Conservation (phyloP, 2,329 filamentous ascomycete genomes). For the Gnomoniopsis smithogilvyi region DNA sequence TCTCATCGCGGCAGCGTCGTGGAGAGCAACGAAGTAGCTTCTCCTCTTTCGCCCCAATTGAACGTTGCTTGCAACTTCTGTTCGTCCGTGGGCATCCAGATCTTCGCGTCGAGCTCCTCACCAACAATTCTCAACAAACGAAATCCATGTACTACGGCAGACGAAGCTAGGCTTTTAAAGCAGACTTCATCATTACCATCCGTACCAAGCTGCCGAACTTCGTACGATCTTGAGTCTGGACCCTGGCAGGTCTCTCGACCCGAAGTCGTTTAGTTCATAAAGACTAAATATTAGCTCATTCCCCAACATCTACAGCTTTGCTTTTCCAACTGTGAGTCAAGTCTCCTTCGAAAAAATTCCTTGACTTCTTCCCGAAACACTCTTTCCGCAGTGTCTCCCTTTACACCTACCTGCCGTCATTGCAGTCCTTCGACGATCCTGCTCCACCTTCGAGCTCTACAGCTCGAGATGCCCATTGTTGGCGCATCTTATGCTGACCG, state of each 20-base stretch:
- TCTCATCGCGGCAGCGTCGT: not conserved
- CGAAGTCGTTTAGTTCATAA: constrained; percentile 9
- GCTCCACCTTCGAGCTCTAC: not conserved
- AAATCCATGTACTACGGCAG: constrained; percentile 8
- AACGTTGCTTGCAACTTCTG: constrained; percentile 5
- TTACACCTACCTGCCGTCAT: not conserved
- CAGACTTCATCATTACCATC: constrained; percentile 4
- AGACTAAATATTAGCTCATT: constrained; percentile 1
- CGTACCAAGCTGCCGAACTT: constrained; percentile 6
- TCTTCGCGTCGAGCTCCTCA: no score
- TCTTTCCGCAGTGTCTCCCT: not conserved
- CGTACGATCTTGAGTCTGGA: constrained; percentile 12
- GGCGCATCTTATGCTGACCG: constrained; percentile 5
- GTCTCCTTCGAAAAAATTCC: not conserved
- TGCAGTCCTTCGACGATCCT: not conserved
- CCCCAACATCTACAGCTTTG: not conserved
- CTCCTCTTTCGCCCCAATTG: not conserved
- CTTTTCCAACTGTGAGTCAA: constrained; percentile 7
- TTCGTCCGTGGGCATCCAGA: not conserved
- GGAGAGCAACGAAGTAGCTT: constrained; percentile 6
- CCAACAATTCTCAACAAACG: constrained; percentile 4
- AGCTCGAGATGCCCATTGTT: not conserved
- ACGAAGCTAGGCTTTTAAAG: constrained; percentile 6
- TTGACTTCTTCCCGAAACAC: not conserved
- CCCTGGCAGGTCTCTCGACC: not conserved